These are phyloP conservation scores for Chrysanthemum seticuspe DNA, from an alignment of 129 eudicot species.

Conservation along the genomic window DNA sequence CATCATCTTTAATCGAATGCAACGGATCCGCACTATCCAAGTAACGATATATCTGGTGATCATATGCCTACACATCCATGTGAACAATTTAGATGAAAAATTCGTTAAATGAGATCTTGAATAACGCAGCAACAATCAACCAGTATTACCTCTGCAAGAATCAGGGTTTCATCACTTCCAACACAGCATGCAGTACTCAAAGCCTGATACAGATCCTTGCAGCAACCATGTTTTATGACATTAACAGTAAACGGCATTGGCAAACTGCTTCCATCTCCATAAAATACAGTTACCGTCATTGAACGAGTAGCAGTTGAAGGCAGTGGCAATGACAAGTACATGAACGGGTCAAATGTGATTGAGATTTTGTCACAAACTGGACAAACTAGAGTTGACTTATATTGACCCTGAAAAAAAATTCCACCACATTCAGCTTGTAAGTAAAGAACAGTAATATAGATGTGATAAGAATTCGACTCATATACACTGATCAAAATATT, in stretches of 20 bases:
- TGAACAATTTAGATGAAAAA: constrained; percentile 6
- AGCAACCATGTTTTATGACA: constrained; percentile 73
- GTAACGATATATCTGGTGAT: constrained; percentile 61
- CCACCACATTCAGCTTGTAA: constrained; percentile 22
- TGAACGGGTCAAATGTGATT: constrained; percentile 94
- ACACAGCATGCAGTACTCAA: constrained; percentile 73
- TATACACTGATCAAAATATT: background rate
- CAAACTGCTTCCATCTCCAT: constrained; percentile 81
- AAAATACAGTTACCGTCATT: constrained; percentile 81
- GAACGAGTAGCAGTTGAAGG: constrained; percentile 88
- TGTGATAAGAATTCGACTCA: background rate
- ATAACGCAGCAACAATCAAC: background rate
- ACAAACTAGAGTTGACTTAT: constrained; percentile 93
- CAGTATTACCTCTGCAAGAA: constrained; percentile 82
- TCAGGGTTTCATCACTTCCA: constrained; percentile 62
- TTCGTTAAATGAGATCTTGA: background rate
- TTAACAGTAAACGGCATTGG: constrained; percentile 93
- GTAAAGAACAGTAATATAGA: background rate
- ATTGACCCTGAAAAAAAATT: constrained; percentile 75
- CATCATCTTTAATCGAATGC: constrained; percentile 76
- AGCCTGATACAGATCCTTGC: constrained; percentile 73
- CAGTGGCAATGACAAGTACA: constrained; percentile 93
- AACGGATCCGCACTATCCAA: constrained; percentile 68
- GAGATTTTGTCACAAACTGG: constrained; percentile 89
- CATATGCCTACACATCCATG: constrained; percentile 64